phyloP scores from a whole-genome alignment of 2,329 filamentous ascomycete genomes.

The Paecilomyces niveus region DNA sequence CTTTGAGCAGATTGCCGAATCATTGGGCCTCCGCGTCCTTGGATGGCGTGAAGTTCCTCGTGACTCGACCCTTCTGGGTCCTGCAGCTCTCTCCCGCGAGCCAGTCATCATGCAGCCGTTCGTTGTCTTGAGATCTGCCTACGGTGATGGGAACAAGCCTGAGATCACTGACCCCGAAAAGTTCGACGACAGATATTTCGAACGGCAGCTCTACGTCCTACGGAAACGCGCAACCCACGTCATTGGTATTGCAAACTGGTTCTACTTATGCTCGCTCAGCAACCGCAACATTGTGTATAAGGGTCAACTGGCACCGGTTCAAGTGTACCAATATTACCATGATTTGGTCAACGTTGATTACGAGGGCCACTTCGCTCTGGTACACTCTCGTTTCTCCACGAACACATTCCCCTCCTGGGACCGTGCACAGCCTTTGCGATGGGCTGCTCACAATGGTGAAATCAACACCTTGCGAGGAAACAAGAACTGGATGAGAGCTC shows the following conservation, averaged over 20 bases:
- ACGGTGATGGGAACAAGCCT: conserved; percentile 73
- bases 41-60: conserved; percentile 95
- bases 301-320: conserved; percentile 85
- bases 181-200: conserved; percentile 81
- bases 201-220: conserved; percentile 87
- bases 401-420: conserved; percentile 99
- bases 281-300: conserved; percentile 99
- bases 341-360: conserved; percentile 96
- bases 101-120: conserved; percentile 94
- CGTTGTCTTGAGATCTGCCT: conserved; percentile 77
- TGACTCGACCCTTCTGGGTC: conserved; percentile 87
- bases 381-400: conserved; percentile 95
- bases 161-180: conserved; percentile 68
- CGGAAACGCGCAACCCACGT: conserved; percentile 92
- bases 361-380: conserved; percentile 91
- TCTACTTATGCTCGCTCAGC: conserved; percentile 91
- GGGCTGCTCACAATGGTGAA: conserved; percentile 97
- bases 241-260: conserved; percentile 96
- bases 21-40: conserved; percentile 78
- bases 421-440: conserved; percentile 88
- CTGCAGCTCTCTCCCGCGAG: conserved; percentile 87
- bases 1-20: conserved; percentile 89
- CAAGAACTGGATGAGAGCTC: conserved; percentile 99
- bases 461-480: conserved; percentile 96
- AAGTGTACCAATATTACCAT: conserved; percentile 98